phyloP scores from a whole-genome alignment of 257 asterid genomes.

The Ilex aquifolium region DNA sequence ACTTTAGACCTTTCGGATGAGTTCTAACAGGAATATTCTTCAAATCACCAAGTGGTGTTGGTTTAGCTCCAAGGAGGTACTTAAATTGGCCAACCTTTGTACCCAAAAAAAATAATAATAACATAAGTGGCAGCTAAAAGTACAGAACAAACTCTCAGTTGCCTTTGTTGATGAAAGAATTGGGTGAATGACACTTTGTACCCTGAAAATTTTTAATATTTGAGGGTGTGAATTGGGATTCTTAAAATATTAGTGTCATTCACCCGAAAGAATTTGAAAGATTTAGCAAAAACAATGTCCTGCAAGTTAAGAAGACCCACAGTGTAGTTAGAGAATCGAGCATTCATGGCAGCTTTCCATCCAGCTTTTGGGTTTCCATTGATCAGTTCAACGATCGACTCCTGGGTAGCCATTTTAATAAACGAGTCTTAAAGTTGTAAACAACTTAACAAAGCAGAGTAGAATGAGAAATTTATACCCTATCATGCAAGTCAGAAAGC shows the following conservation, averaged over 20 bases:
- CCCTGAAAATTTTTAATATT: no score
- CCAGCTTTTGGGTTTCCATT: constrained; percentile 71
- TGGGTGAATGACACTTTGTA: no score
- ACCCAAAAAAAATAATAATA: constrained; percentile 7
- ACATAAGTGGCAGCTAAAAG: background rate
- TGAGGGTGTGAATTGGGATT: no score
- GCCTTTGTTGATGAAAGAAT: background rate
- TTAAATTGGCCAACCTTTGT: constrained; percentile 72
- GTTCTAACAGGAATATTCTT: constrained; percentile 41
- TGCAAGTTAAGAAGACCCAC: constrained; percentile 29
- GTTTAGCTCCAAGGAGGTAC: constrained; percentile 84
- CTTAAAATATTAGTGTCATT: no score
- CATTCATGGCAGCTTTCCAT: constrained; percentile 85
- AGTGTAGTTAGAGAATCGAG: constrained; percentile 68
- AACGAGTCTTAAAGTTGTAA: background rate
- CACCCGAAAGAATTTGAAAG: background rate
- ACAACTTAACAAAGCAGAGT: background rate
- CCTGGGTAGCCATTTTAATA: constrained; percentile 33
- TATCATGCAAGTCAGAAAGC: constrained; percentile 6
- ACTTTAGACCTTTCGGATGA: constrained; percentile 39
- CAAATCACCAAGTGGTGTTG: constrained; percentile 41
- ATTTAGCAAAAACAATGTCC: background rate
- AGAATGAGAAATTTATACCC: background rate
- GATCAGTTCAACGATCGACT: constrained; percentile 47
- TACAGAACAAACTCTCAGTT: background rate